These are phyloP conservation scores for Sporothrix globosa DNA, from an alignment of 2,329 filamentous ascomycete genomes.

Conservation along the genomic window DNA sequence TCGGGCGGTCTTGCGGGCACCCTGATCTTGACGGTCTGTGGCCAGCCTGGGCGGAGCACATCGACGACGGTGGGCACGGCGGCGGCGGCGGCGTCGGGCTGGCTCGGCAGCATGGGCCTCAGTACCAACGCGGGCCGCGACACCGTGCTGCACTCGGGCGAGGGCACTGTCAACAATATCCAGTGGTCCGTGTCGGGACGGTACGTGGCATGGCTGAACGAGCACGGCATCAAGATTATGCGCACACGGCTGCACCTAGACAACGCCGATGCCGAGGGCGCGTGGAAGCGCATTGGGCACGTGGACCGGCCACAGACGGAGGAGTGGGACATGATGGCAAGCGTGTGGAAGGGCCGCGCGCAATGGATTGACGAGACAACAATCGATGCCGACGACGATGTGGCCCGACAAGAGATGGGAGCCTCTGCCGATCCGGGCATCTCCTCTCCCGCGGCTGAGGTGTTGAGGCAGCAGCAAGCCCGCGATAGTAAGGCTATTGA, in stretches of 20 bases:
- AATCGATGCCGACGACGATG: slow-evolving; percentile 72
- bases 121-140: slow-evolving; percentile 80
- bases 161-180: slow-evolving; percentile 87
- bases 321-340: slow-evolving; percentile 94
- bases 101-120: slow-evolving; percentile 86
- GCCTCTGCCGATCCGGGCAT: slow-evolving; percentile 33
- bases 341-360: slow-evolving; percentile 87
- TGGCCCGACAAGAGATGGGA: slow-evolving; percentile 39
- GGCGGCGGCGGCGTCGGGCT: slow-evolving; percentile 81
- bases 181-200: slow-evolving; percentile 94
- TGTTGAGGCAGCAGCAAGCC: slow-evolving; percentile 54
- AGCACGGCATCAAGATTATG: slow-evolving; percentile 98
- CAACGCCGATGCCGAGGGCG: slow-evolving; percentile 72
- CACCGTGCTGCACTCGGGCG: slow-evolving; percentile 84
- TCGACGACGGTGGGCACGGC: slow-evolving; percentile 86
- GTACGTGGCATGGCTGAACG: slow-evolving; percentile 94
- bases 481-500: slow-evolving; percentile 61
- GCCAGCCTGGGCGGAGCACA: slow-evolving; percentile 77
- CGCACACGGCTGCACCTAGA: slow-evolving; percentile 83
- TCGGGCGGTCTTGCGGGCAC: slow-evolving; percentile 89
- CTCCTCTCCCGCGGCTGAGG: slow-evolving; percentile 51
- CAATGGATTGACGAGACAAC: slow-evolving; percentile 91
- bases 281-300: slow-evolving; percentile 94
- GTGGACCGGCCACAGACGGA: slow-evolving; percentile 84
- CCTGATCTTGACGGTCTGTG: slow-evolving; percentile 82